Evolutionary conservation across 352 stramenopile genomes (phyloP).

Genomic region (Phytophthora citricola): DNA sequence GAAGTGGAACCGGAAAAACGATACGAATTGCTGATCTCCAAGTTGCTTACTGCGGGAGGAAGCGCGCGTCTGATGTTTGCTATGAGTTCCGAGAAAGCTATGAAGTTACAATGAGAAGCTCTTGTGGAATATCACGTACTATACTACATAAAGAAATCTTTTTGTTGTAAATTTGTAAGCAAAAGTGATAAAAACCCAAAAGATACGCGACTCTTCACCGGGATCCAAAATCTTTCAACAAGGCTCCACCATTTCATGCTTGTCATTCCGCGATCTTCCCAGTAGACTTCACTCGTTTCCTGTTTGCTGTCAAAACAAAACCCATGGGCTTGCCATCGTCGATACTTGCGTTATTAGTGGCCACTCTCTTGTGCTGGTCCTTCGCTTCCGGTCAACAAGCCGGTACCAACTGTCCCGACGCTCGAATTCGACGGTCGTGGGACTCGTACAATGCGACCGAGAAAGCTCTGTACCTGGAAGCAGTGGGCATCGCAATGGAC

Average conservation of each 20-base stretch:
- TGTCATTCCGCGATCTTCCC: slow-evolving; percentile 18
- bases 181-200: too few species aligned
- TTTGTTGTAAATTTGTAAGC: too few species aligned
- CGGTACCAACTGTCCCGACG: slow-evolving; percentile 39
- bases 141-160: too few species aligned
- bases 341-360: not conserved
- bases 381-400: slow-evolving; percentile 26
- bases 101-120: too few species aligned
- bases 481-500: slow-evolving; percentile 49
- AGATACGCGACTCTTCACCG: not conserved
- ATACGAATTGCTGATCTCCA: not conserved
- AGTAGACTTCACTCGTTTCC: not conserved
- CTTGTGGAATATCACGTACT: too few species aligned
- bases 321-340: slow-evolving; percentile 7
- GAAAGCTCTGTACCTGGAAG: slow-evolving; percentile 49
- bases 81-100: too few species aligned
- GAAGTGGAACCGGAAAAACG: not conserved
- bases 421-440: slow-evolving; percentile 58
- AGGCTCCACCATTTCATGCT: not conserved
- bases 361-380: not conserved
- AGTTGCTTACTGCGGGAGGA: too few species aligned
- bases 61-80: too few species aligned
- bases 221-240: not conserved
- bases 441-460: slow-evolving; percentile 44
- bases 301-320: slow-evolving; percentile 1